A percentile compares a stretch with the other conserved stretches of the same genome.
These are phyloP conservation scores for Cryptosporidium canis DNA, from an alignment of 169 alveolate species.

Conservation along the genomic window DNA sequence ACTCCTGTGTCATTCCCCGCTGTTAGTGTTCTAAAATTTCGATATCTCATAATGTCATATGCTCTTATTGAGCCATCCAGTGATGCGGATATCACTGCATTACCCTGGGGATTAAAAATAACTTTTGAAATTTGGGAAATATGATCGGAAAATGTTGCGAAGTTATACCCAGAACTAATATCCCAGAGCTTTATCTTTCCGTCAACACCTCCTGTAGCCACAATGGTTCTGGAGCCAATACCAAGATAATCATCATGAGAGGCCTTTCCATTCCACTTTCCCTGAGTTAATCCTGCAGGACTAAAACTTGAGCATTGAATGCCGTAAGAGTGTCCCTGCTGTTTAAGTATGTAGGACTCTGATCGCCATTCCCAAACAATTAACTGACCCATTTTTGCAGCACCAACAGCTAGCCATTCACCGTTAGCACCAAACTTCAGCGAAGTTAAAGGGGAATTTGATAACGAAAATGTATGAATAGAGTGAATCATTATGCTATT, in stretches of 20 bases:
- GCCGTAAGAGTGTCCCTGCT: constrained; percentile 92
- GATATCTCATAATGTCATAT: constrained; percentile 92
- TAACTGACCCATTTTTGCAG: constrained; percentile 86
- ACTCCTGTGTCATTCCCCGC: constrained; percentile 75
- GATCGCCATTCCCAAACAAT: constrained; percentile 99
- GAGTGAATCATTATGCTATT: not conserved
- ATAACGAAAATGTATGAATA: constrained; percentile 54
- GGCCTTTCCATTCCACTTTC: constrained; percentile 44
- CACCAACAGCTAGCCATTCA: constrained; percentile 91
- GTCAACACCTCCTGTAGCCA: constrained; percentile 97
- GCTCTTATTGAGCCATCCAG: constrained; percentile 99
- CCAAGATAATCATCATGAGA: constrained; percentile 77
- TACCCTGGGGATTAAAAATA: constrained; percentile 91
- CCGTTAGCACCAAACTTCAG: constrained; percentile 81
- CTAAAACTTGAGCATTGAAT: constrained; percentile 67
- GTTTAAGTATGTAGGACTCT: constrained; percentile 95
- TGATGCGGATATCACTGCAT: constrained; percentile 94
- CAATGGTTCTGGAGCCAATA: constrained; percentile 86
- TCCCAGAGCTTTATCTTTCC: constrained; percentile 97
- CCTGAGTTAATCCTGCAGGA: constrained; percentile 46
- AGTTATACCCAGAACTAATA: constrained; percentile 91
- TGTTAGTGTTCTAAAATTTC: constrained; percentile 89
- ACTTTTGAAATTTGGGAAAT: constrained; percentile 91
- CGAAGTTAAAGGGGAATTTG: constrained; percentile 46
- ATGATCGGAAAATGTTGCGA: constrained; percentile 95